phyloP scores from a whole-genome alignment of 306 rosid genomes.

The Ormosia emarginata region DNA sequence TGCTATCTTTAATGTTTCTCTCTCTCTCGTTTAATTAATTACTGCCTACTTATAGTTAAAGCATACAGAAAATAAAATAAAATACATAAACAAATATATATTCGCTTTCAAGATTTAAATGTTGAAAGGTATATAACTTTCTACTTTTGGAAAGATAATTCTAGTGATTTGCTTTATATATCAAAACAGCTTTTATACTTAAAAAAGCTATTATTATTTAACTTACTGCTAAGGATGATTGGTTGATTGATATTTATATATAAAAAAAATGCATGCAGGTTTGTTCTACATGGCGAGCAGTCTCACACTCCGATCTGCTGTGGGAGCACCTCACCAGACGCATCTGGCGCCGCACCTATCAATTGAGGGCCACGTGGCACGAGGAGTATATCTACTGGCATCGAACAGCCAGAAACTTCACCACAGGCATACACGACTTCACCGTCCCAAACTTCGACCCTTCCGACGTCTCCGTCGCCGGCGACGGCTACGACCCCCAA shows the following conservation, averaged over 20 bases:
- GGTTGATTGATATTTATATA: not conserved
- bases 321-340: slow-evolving; percentile 56
- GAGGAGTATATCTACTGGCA: slow-evolving; percentile 70
- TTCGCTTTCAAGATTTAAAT: too few species aligned
- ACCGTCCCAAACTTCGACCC: slow-evolving; percentile 39
- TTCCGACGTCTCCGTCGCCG: slow-evolving; percentile 17
- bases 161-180: not conserved
- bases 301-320: slow-evolving; percentile 58
- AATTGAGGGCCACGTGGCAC: slow-evolving; percentile 52
- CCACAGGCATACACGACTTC: not conserved
- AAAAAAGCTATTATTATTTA: not conserved
- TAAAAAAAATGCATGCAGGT: slow-evolving; percentile 49
- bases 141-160: not conserved
- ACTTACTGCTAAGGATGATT: not conserved
- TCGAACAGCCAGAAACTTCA: slow-evolving; percentile 60
- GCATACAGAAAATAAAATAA: not conserved
- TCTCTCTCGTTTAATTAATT: not conserved
- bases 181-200: not conserved
- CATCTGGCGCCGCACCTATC: slow-evolving; percentile 66
- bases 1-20: slow-evolving; percentile 6
- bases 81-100: not conserved
- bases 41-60: slow-evolving; percentile 7
- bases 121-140: not conserved
- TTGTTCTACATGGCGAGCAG: slow-evolving; percentile 80
- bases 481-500: slow-evolving; percentile 23